Percentiles rank a stretch among this genome's conserved stretches.
Conservation (phyloP, 108 stramenopile species). For the Pseudonitzschia multiseries region DNA sequence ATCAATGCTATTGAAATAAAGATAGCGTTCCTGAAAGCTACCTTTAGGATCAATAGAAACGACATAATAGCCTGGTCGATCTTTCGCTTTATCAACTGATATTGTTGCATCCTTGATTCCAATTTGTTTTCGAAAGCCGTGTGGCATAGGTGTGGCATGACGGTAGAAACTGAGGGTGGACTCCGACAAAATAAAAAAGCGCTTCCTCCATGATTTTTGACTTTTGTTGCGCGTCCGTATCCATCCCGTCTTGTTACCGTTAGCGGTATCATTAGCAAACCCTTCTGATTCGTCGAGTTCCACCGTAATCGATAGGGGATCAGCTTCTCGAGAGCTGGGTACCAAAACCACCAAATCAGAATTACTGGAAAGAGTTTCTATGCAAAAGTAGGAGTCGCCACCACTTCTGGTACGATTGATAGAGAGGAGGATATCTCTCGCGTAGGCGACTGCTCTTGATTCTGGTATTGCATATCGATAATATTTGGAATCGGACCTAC, state of each 20-base stretch:
- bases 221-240: conserved; percentile 52
- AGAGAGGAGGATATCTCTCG: conserved; percentile 76
- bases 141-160: conserved; percentile 55
- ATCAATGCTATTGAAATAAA: conserved; percentile 58
- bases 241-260: conserved; percentile 55
- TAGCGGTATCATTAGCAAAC: conserved; percentile 27
- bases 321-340: conserved; percentile 66
- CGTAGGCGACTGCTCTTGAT: conserved; percentile 71
- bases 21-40: conserved; percentile 44
- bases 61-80: conserved; percentile 39
- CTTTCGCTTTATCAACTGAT: conserved; percentile 31
- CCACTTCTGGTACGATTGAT: conserved; percentile 77
- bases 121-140: conserved; percentile 56
- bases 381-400: conserved; percentile 85
- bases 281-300: conserved; percentile 35
- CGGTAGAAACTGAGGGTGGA: conserved; percentile 66
- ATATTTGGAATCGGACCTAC: conserved; percentile 29
- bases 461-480: conserved; percentile 50
- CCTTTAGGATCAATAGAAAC: conserved; percentile 56
- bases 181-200: conserved; percentile 64
- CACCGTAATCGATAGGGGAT: conserved; percentile 66
- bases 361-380: conserved; percentile 73
- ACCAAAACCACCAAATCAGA: conserved; percentile 65
- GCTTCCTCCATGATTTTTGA: conserved; percentile 58
- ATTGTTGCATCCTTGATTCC: conserved; percentile 54